Conservation (phyloP, 2,329 filamentous ascomycete genomes). For the Cladosporium sp. region DNA sequence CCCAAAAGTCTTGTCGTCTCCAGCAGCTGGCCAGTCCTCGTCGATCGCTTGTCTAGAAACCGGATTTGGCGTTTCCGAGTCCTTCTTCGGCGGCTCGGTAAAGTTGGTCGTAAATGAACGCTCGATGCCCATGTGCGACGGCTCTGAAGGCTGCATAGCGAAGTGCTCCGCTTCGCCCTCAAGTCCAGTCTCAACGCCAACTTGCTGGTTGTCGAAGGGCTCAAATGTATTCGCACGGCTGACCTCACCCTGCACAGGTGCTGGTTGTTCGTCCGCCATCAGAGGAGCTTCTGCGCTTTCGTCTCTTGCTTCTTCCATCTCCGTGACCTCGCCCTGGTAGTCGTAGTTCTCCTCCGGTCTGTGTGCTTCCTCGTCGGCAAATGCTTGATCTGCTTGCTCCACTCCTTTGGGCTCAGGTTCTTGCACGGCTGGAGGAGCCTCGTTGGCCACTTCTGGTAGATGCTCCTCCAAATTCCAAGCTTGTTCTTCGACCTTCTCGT, state of each 20-base stretch:
- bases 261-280: slow-evolving; percentile 35
- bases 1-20: slow-evolving; percentile 30
- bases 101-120: slow-evolving; percentile 32
- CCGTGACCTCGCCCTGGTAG: slow-evolving; percentile 42
- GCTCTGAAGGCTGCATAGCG: not conserved
- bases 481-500: slow-evolving; percentile 22
- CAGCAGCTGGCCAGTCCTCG: slow-evolving; percentile 26
- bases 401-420: slow-evolving; percentile 13
- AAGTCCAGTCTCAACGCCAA: not conserved
- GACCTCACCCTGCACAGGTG: slow-evolving; percentile 23
- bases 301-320: slow-evolving; percentile 43
- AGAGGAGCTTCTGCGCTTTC: slow-evolving; percentile 40
- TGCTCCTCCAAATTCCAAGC: slow-evolving; percentile 19
- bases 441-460: slow-evolving; percentile 16
- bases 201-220: not conserved
- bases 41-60: slow-evolving; percentile 8
- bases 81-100: slow-evolving; percentile 20
- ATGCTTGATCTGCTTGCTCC: slow-evolving; percentile 5
- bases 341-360: slow-evolving; percentile 38
- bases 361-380: slow-evolving; percentile 3
- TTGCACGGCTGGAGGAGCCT: slow-evolving; percentile 14
- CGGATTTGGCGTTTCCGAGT: slow-evolving; percentile 6
- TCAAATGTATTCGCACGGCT: slow-evolving; percentile 16
- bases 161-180: not conserved
- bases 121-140: slow-evolving; percentile 16